A percentile compares a stretch with the other conserved stretches of the same genome.
Conservation (phyloP, 2,329 filamentous ascomycete species). For the Byssochlamys sp. region DNA sequence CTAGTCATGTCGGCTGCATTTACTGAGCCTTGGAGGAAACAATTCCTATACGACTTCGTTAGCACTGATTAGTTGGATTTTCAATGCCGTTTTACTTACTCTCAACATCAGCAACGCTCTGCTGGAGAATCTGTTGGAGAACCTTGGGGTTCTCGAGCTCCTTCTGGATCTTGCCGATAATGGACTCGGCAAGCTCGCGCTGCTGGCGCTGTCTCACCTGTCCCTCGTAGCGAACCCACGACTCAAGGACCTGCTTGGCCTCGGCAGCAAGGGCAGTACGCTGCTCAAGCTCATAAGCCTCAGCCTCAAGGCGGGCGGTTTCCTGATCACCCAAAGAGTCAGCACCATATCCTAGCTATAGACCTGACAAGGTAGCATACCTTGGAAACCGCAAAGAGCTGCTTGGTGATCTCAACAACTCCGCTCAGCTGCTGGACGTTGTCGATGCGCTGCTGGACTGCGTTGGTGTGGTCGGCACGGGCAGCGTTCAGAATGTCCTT, state of each 20-base stretch:
- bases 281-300: constrained; percentile 97
- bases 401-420: constrained; percentile 94
- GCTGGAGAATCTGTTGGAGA: constrained; percentile 93
- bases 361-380: constrained; percentile 41
- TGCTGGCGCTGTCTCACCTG: constrained; percentile 99
- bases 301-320: constrained; percentile 87
- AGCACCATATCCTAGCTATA: constrained; percentile 1
- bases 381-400: constrained; percentile 95
- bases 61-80: background rate
- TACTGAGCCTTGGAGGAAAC: constrained; percentile 32
- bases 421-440: constrained; percentile 89
- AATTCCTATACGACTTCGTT: constrained; percentile 23
- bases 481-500: constrained; percentile 90
- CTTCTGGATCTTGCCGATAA: constrained; percentile 97
- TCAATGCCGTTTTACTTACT: constrained; percentile 49
- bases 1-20: constrained; percentile 21
- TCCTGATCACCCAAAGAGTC: constrained; percentile 49
- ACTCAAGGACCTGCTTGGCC: constrained; percentile 91
- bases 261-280: constrained; percentile 82
- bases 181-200: constrained; percentile 79
- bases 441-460: constrained; percentile 87
- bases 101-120: constrained; percentile 93
- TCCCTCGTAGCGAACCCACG: constrained; percentile 95
- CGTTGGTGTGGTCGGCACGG: constrained; percentile 85
- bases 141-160: constrained; percentile 96